phyloP scores from a whole-genome alignment of 306 rosid species.

The Phaseolus lunatus region DNA sequence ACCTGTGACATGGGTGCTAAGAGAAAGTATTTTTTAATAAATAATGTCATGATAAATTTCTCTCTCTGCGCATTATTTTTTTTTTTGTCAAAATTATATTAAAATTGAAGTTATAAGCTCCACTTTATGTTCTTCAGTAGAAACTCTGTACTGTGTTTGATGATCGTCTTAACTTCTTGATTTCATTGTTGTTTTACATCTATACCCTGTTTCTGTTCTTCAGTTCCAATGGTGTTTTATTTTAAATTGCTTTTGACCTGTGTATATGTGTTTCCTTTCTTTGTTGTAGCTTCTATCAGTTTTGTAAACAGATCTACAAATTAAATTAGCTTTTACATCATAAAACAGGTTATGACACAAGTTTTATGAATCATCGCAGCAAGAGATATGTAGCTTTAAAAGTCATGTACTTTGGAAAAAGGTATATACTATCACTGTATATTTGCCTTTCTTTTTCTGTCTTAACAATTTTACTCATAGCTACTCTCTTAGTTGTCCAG shows the following conservation, averaged over 20 bases:
- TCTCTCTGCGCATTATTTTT: not conserved
- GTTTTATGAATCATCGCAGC: conserved; percentile 55
- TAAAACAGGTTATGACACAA: conserved; percentile 61
- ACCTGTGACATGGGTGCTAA: conserved; percentile 6
- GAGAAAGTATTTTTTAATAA: conserved; percentile 10
- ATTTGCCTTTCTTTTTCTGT: conserved; percentile 35
- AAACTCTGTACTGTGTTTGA: conserved; percentile 8
- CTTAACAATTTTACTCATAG: conserved; percentile 21
- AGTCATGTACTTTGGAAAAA: conserved; percentile 87
- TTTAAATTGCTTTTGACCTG: not conserved
- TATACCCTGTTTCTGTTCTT: conserved; percentile 33
- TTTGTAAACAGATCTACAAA: conserved; percentile 16
- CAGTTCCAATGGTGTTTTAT: conserved; percentile 10
- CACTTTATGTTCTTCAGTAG: conserved; percentile 28
- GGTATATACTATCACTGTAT: conserved; percentile 58
- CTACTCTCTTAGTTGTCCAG: conserved; percentile 2
- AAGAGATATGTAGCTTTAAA: conserved; percentile 91
- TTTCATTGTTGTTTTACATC: not conserved
- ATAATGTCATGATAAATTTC: not conserved
- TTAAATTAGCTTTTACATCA: conserved; percentile 40
- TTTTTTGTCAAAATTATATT: not conserved
- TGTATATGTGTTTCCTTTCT: conserved; percentile 4
- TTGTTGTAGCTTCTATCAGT: conserved; percentile 19
- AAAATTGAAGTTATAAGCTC: conserved; percentile 5
- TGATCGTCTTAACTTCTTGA: conserved; percentile 7